Base-by-base conservation (phyloP, 306 rosid species). In the Vigna trinervia region DNA sequence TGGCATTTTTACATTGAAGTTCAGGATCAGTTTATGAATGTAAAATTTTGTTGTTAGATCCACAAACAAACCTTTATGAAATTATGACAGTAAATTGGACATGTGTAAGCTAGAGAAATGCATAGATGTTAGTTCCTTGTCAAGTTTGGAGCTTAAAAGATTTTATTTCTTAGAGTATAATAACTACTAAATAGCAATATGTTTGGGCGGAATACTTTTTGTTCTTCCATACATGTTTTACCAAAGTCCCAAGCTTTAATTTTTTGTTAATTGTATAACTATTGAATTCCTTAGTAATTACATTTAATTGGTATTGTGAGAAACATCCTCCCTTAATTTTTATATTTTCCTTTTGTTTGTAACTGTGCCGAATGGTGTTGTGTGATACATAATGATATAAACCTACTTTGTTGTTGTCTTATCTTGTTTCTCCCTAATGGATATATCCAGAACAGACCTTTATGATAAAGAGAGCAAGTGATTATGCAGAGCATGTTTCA, bases 391-490 rank as follows among this genome's bases (percentile, higher is more conserved):
- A 48, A 5, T 12, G 17, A 12, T n/a, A 48, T 12, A 48, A 48
- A 17, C n/a, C 5, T 46, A 9, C 14, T 45, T 12, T 43, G 48
- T 14, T 4, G 53, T 48, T 48, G 53, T 65, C 34, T 14, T 73
- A 1, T 22, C 64, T 43, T 72, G 86, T 74, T 82, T 78, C 74
- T 85, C 89, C 91, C 66, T 91, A 72, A 91, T 23, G 50, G 76
- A 69, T 23, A 36, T 75, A 23, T 36, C 26, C 89, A 90, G 98
- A 75, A 74, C 93, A 8, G 98, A 93, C 81, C 64, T 89, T 17
- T 89, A 91, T 79, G 91, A 93, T 69, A 20, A 51, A n/a, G 96
- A 89, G 89, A 93, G 96, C 90, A 91, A 89, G 86, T 91, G 84
- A 86, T 80, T 26, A 30, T 71, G 34, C 75, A 59, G 74, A 61